Evolutionary conservation across 495 filamentous ascomycete genomes (phyloP), one percentile per base, ranked within the genome.

Genomic region (Apodospora peruviana): DNA sequence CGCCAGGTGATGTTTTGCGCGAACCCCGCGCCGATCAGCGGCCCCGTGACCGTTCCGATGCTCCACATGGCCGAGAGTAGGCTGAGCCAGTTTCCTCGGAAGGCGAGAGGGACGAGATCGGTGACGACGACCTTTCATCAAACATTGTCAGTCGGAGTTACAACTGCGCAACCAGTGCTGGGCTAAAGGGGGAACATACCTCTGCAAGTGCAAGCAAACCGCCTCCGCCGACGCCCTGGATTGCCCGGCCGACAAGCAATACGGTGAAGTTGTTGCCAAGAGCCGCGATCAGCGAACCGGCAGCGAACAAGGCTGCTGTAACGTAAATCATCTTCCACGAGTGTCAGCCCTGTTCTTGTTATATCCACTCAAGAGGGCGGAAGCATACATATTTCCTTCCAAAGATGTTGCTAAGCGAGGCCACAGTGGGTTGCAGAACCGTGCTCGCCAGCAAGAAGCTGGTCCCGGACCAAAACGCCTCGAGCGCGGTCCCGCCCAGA

Each of bases 211-310:
- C 72, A 36, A 82, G 73, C 10, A 86, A 73, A 1, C 85, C 86
- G 18, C 86, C 86, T 17, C 83, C 84, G 19, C 86, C 86, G n/a
- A 86, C 67, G 17, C 86, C 86, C 51, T 90, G 86, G 12, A 89
- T 66, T 2, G 76, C 69, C 18, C 86, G 76, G 5, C 85, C 84
- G 36, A 81, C 67, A 18, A 89, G 72, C 29, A 90, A 69, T 19
- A 78, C 59, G 5, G 70, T 71, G 40, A 89, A 81, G 53, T 76
- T 75, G 43, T 76, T 69, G 0, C 84, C 76, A 4, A 85, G 64
- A 4, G 73, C 80, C 40, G 75, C 76, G 20, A 85, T 62, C 4
- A 86, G 73, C 1, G 82, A 76, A 0, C 85, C 85, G 16, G 70
- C 69, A 8, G 71, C 72, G 50, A 86, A 82, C 37, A 81, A 64